Evolutionary conservation across 192 early-diverging fungal species (phyloP), one percentile per base, ranked within the genome.

Genomic region (Backusella macrospora): DNA sequence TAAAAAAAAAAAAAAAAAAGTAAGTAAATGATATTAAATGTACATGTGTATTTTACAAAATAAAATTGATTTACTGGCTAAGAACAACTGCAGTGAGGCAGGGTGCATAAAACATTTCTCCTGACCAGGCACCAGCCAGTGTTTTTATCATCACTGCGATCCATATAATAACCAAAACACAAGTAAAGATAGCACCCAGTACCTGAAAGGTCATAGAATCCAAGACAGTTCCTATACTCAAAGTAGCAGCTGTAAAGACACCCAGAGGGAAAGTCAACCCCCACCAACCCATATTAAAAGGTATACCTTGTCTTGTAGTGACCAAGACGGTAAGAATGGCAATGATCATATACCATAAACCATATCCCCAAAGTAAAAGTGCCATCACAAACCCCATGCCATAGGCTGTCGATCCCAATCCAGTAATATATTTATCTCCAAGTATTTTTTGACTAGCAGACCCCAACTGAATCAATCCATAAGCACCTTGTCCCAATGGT

Each of bases 251-350:
- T 10, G 80, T 67, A 68, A 80, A 81, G 4, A 81, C 82, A 40
- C 86, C 82, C 2, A 84, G 16, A 0, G 87, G 87, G 75, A 88
- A 88, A 21, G 82, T 87, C 4, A 85, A 77, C 13, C 86, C 86
- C 87, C 87, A 88, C 81, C 84, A 88, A 6, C 87, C 86, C 48
- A 87, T 78, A 70, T 86, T 84, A 52, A 88, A 88, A 1, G 82
- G 79, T 10, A 88, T 68, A 1, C 37, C 46, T 23, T 76, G 73
- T 1, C 78, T 79, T 62, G 71, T 73, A 0, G 59, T 71, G 16
- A 8, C 37, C 4, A 73, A 13, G 8, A 87, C 75, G 0, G 84
- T 76, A 65, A 80, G 78, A 9, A 81, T 66, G 12, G 80, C 85
- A 6, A 82, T 77, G 5, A 46, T 29, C 9, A 68, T 14, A 29